phyloP scores from a whole-genome alignment of 352 stramenopile genomes.

The Pythium plurisporium region DNA sequence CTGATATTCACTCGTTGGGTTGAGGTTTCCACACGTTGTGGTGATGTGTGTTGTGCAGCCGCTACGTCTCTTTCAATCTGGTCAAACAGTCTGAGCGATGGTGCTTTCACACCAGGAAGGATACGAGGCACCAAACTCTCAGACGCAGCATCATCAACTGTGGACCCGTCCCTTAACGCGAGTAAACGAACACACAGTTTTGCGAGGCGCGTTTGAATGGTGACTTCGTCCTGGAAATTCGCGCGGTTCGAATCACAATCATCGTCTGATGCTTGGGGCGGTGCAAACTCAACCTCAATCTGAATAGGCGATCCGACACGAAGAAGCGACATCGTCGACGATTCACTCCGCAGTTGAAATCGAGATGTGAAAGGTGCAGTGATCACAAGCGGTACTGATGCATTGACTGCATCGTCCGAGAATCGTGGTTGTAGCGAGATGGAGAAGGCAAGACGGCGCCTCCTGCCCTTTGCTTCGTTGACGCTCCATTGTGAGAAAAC shows the following conservation, averaged over 20 bases:
- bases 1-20: conserved; percentile 15
- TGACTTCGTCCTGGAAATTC: conserved; percentile 67
- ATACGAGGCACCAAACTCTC: conserved; percentile 27
- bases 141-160: background rate
- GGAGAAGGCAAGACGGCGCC: background rate
- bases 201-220: conserved; percentile 51
- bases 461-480: conserved; percentile 8
- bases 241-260: conserved; percentile 45
- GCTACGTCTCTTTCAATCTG: conserved; percentile 32
- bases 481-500: conserved; percentile 22
- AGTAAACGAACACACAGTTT: conserved; percentile 39
- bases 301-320: background rate
- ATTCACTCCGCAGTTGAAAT: conserved; percentile 27
- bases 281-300: conserved; percentile 39
- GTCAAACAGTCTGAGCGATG: conserved; percentile 52
- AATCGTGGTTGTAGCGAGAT: background rate
- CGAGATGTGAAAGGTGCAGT: conserved; percentile 42
- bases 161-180: conserved; percentile 13
- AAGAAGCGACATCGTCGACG: conserved; percentile 28
- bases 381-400: conserved; percentile 38
- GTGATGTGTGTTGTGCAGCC: background rate
- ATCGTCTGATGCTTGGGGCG: conserved; percentile 26
- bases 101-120: conserved; percentile 35
- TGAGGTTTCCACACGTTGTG: background rate
- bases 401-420: background rate